phyloP scores from a whole-genome alignment of 176 grass and related monocot species.

The Carex cristatella region DNA sequence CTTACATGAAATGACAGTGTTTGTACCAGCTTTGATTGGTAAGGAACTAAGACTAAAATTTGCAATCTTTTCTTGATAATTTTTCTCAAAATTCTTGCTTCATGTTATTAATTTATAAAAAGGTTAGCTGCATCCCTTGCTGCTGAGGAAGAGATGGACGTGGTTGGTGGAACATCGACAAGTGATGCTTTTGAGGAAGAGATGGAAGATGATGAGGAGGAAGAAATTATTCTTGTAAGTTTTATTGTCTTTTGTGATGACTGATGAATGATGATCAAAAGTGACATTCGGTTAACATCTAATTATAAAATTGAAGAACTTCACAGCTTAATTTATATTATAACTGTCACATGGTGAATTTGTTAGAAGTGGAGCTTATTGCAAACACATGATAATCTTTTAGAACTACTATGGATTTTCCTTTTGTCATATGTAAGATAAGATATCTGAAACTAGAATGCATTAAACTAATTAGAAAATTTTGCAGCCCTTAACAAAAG shows the following conservation, averaged over 20 bases:
- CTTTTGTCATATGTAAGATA: background rate
- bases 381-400: background rate
- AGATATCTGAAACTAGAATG: background rate
- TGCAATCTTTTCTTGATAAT: constrained; percentile 15
- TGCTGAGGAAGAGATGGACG: constrained; percentile 63
- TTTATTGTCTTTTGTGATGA: background rate
- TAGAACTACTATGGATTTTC: background rate
- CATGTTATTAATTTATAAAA: background rate
- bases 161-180: constrained; percentile 29
- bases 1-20: background rate
- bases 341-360: background rate
- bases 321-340: background rate
- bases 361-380: background rate
- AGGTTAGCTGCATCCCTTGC: constrained; percentile 86
- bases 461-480: background rate
- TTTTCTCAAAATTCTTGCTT: background rate
- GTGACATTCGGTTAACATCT: background rate
- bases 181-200: constrained; percentile 36
- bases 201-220: constrained; percentile 50
- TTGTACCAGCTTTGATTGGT: background rate
- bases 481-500: constrained; percentile 61
- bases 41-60: background rate
- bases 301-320: background rate
- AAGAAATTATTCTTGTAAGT: constrained; percentile 82
- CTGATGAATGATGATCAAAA: background rate